Evolutionary conservation across 148 eudicot genomes (phyloP), one percentile per base, ranked within the genome.

Genomic region (Mesembryanthemum crystallinum): DNA sequence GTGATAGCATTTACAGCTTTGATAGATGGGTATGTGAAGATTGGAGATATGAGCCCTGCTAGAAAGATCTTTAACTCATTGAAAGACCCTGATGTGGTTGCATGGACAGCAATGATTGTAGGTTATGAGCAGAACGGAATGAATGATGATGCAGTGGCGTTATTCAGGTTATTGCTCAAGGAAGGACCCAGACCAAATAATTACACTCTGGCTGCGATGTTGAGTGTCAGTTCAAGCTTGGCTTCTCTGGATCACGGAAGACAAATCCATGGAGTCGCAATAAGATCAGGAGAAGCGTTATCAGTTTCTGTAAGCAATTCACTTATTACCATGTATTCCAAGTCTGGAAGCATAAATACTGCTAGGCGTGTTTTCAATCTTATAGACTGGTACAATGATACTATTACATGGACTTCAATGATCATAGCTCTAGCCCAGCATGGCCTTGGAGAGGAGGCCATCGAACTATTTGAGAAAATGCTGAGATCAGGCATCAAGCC

Each of bases 51-150:
- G 37, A 73, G 37, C 51, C 83, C 87, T 5, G 87, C 87, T 2
- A 79, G 85, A 69, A 67, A 76, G 55, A 70, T 85, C 64, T 85
- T 85, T 79, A 83, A 85, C 80, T 76, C 74, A 17, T 65, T 85
- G 51, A 69, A 71, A 45, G 28, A 71, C 63, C 77, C 77, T 65
- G 87, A 85, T 76, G 85, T 85, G 49, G 71, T 85, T 52, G 72
- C 79, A 47, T 85, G 87, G 85, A 85, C 87, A 9, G 85, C 87
- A 47, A 82, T 85, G 85, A 85, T 85, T 60, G 87, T 85, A 37
- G 85, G 87, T 21, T 85, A 85, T 58, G 81, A 82, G 55, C 81
- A 85, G 64, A 76, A 82, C 21, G 83, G 83, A 24, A 74, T 82
- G 28, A 76, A 79, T 69, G 64, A 76, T 52, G 81, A 85, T 60